Evolutionary conservation across 257 asterid species (phyloP).

Genomic region (Scutellaria baicalensis): DNA sequence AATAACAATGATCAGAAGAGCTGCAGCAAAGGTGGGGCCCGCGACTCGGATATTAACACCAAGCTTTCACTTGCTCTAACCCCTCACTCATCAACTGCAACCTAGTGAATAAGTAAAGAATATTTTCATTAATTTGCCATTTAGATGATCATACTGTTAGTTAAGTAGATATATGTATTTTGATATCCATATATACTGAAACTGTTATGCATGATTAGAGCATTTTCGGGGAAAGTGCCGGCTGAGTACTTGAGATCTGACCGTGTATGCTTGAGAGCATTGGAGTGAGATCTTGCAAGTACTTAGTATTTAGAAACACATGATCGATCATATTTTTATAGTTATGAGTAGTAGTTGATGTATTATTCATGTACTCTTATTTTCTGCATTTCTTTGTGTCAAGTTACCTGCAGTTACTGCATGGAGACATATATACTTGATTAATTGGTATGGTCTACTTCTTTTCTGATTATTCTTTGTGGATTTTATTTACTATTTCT

Average conservation of each 20-base stretch:
- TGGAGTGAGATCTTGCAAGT: conserved; percentile 64
- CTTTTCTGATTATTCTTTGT: neutral
- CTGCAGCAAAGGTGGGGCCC: conserved; percentile 27
- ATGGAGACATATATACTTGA: neutral
- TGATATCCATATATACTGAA: neutral
- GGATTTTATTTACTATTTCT: too few relatives aligned
- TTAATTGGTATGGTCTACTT: neutral
- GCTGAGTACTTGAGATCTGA: conserved; percentile 71
- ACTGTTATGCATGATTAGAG: neutral
- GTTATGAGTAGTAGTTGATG: neutral
- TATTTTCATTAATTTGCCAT: neutral
- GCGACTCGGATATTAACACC: conserved; percentile 50
- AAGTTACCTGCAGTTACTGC: conserved; percentile 4
- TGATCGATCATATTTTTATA: too few relatives aligned
- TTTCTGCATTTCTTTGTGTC: neutral
- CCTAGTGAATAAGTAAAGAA: neutral
- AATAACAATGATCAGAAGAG: conserved; percentile 24
- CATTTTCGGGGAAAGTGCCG: conserved; percentile 4
- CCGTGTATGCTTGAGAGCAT: conserved; percentile 45
- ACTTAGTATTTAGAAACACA: conserved; percentile 28
- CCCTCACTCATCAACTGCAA: conserved; percentile 25
- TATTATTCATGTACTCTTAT: neutral
- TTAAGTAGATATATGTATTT: neutral
- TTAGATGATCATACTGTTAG: neutral
- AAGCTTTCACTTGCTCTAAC: conserved; percentile 67